Base-by-base conservation (phyloP, 148 eudicot genomes). In the Chenopodium album region DNA sequence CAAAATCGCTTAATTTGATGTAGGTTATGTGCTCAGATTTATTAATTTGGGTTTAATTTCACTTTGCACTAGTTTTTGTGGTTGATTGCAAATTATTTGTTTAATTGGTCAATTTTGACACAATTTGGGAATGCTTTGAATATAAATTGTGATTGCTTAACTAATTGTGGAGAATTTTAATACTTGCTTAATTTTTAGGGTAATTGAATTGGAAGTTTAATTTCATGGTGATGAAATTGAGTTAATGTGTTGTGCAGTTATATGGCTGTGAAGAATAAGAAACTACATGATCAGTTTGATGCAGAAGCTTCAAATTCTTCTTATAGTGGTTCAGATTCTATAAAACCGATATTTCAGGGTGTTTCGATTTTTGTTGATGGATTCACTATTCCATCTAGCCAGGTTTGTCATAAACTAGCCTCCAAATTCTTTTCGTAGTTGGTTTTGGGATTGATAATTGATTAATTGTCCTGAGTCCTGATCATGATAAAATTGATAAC, bases 281-380 rank as follows among this genome's bases (percentile, higher is more conserved):
- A 96, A 81, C 87, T 94, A 56, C 95, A 90, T 47, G 90, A 90
- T 31, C 99, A 96, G 86, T 96, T 92, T 85, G 90, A 92, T 76
- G 94, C 94, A 37, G 99, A 89, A 79, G 99, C 95, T 85, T 92
- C 97, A 44, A 89, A 76, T 84, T 90, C 98, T 76, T 83, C 91
- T 71, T 87, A 84, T 32, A 83, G 84, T 65, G 92, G 86, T 63
- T 86, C 92, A 64, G 87, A 74, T 77, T 84, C 89, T 3, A 84
- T 70, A 76, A 90, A 82, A 50, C 90, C 90, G 56, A 87, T 94
- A 85, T 96, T 96, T 88, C 83, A 87, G 63, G 93, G 98, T 77
- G 92, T 96, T 79, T 87, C 99, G 54, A 90, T 96, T 82, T 95
- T 94, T 85, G 98, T 96, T 79, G 97, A 96, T 88, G 99, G 99